These are phyloP conservation scores for Trichosanthes truncata DNA, from an alignment of 306 rosid species.

Conservation along the genomic window DNA sequence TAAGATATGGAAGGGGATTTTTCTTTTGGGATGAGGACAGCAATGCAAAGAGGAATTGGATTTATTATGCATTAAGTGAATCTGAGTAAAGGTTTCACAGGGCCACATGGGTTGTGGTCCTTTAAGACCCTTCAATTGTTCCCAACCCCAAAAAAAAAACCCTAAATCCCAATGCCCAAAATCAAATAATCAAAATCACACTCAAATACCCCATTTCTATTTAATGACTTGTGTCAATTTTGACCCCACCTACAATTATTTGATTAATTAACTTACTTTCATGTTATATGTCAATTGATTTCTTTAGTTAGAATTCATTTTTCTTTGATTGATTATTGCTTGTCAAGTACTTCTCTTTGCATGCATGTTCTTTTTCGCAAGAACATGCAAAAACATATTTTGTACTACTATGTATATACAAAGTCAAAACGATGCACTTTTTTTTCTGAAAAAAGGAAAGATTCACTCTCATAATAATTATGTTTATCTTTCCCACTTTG, in stretches of 20 bases:
- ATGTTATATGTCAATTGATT: background rate
- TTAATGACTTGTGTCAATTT: background rate
- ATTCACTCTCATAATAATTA: too few relatives aligned
- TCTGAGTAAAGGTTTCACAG: background rate
- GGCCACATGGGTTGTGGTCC: slow-evolving; percentile 11
- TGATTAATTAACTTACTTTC: background rate
- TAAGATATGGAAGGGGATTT: background rate
- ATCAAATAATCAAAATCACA: background rate
- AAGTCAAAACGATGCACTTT: background rate
- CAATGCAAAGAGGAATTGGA: slow-evolving; percentile 1
- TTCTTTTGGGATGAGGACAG: background rate
- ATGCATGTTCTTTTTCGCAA: background rate
- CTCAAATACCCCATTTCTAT: background rate
- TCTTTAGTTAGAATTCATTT: background rate
- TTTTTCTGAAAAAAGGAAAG: background rate
- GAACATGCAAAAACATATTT: background rate
- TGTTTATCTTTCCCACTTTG: too few relatives aligned
- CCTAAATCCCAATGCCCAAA: background rate
- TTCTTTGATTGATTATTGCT: background rate
- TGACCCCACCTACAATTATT: background rate
- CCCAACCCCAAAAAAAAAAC: background rate
- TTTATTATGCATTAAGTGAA: background rate
- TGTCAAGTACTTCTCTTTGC: background rate
- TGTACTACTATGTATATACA: background rate
- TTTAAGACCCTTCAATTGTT: background rate